Evolutionary conservation across 345 rosid species (phyloP), one percentile per base, ranked within the genome.

Genomic region (Salix brachista): DNA sequence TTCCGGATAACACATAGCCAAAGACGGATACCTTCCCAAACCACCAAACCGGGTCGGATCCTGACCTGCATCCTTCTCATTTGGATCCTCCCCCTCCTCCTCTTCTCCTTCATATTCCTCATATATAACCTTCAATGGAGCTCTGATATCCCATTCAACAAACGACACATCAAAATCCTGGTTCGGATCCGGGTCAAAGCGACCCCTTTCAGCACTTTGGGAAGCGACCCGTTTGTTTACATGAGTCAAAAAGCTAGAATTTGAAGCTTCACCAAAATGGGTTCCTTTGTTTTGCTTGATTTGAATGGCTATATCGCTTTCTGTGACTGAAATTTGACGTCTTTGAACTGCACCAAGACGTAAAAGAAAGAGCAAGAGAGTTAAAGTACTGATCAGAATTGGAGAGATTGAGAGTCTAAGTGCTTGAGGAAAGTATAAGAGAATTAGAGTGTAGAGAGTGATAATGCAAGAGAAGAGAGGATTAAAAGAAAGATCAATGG

Each of bases 71-170:
- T 50, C 48, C 26, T 54, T 67, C 37, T 28, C 74, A 21, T 79
- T 65, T n/a, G 66, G 77, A 8, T 76, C 79, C 13, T 26, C 79
- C 0, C 82, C 86, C 0, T 83, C 91, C 0, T 84, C 87, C 0
- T 84, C 91, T 34, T 85, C 92, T 4, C 82, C 94, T 79, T 87
- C 90, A 18, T 80, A 77, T 2, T 74, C 88, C 84, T 94, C 97
- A 73, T 94, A 87, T 64, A 95, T 95, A 56, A 93, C 92, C 26
- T 90, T 93, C 69, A 95, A 69, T 23, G 99, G 97, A 3, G 97
- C 97, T 74, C 88, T 85, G 50, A 93, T 85, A 79, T 95, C 69
- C 99, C 97, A 95, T 14, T 84, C 89, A 41, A 90, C 87, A 69
- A 93, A 95, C 12, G 70, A 80, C 11, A 39, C 41, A 36, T 81